phyloP scores from a whole-genome alignment of 352 stramenopile species.

The Phytophthora hybrid region DNA sequence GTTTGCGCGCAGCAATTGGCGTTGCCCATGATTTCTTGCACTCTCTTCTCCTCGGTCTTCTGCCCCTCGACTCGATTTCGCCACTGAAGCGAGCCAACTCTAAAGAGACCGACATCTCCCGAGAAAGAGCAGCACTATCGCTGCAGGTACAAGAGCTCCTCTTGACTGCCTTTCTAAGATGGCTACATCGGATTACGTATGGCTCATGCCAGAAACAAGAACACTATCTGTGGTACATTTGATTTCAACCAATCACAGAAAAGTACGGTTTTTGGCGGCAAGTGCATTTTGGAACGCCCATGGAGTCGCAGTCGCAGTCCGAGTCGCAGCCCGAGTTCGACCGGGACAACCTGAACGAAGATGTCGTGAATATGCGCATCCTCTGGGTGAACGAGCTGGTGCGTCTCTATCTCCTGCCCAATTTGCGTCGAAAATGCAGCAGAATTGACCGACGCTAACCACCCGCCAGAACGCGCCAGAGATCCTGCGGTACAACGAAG shows the following conservation, averaged over 20 bases:
- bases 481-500: constrained; percentile 76
- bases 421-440: constrained; percentile 4
- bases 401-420: background rate
- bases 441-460: constrained; percentile 21
- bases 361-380: constrained; percentile 71
- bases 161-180: constrained; percentile 41
- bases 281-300: constrained; percentile 6
- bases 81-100: constrained; percentile 18
- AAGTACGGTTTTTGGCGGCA: constrained; percentile 36
- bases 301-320: constrained; percentile 18
- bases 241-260: background rate
- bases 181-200: constrained; percentile 18
- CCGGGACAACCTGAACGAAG: constrained; percentile 83
- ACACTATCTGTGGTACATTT: background rate
- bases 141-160: background rate
- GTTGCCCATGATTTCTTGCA: constrained; percentile 30
- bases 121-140: constrained; percentile 39
- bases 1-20: constrained; percentile 54
- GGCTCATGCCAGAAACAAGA: background rate
- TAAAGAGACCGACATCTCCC: constrained; percentile 11
- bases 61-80: constrained; percentile 19
- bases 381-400: constrained; percentile 90
- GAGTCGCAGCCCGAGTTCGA: constrained; percentile 48
- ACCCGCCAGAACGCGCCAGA: constrained; percentile 86
- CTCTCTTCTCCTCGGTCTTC: constrained; percentile 24